Evolutionary conservation across 805 yeast species (phyloP).

Genomic region (Clavispora carvajalis): DNA sequence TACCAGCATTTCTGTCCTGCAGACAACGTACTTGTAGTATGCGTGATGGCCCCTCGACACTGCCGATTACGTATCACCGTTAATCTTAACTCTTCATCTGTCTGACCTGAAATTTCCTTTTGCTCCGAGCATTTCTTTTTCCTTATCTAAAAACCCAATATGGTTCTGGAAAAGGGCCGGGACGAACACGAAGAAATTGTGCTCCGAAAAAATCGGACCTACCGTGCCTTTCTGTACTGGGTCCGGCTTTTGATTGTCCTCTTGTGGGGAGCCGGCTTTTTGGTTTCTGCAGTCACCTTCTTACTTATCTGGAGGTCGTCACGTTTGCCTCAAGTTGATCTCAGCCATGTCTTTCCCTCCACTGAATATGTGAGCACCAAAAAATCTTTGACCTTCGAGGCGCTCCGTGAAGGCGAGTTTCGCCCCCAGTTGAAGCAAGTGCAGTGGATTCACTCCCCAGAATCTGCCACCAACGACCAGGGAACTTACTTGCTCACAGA

Average conservation of each 20-base stretch:
- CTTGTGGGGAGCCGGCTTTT: conserved; percentile 35
- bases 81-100: not conserved
- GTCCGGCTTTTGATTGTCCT: conserved; percentile 21
- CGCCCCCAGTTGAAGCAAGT: conserved; percentile 47
- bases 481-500: conserved; percentile 56
- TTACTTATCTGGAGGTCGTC: not conserved
- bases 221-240: conserved; percentile 8
- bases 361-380: conserved; percentile 8
- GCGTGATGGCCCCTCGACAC: not conserved
- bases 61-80: not conserved
- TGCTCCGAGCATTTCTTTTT: not conserved
- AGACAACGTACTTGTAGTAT: not conserved
- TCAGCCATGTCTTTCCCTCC: conserved; percentile 8
- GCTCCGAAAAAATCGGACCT: not conserved
- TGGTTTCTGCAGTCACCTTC: conserved; percentile 11
- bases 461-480: conserved; percentile 46
- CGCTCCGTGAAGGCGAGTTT: conserved; percentile 51
- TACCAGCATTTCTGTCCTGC: not conserved
- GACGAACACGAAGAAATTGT: not conserved
- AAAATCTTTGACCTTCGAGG: conserved; percentile 23
- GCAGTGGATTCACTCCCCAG: conserved; percentile 65
- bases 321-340: not conserved
- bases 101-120: not conserved
- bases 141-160: not conserved
- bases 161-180: not conserved